phyloP scores from a whole-genome alignment of 768 basidiomycete species.

The Macrolepiota fuliginosa region DNA sequence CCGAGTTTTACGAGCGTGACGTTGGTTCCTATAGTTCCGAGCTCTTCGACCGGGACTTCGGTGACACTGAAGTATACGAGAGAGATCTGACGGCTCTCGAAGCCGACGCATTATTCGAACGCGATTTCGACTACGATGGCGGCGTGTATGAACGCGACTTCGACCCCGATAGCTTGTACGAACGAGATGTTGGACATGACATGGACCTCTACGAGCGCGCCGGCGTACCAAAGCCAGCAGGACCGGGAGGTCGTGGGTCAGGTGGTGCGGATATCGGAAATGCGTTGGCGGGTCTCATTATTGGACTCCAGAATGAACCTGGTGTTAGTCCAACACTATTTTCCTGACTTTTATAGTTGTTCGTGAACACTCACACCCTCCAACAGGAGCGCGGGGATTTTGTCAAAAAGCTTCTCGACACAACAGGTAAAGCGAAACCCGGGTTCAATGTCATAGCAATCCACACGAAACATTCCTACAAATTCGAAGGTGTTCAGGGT shows the following conservation, averaged over 20 bases:
- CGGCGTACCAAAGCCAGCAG: not conserved
- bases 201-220: not conserved
- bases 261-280: not conserved
- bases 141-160: not conserved
- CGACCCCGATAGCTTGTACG: not conserved
- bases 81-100: not conserved
- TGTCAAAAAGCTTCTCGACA: not conserved
- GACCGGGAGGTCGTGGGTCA: not conserved
- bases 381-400: not conserved
- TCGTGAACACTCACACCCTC: not conserved
- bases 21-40: not conserved
- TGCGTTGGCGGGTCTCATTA: not conserved
- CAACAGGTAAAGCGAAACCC: not conserved
- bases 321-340: not conserved
- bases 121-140: not conserved
- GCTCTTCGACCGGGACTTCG: not conserved
- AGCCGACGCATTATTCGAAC: not conserved
- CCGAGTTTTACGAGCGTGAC: not conserved
- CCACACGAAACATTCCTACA: constrained; percentile 10
- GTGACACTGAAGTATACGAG: not conserved
- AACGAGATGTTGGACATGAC: too few species aligned
- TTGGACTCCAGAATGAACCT: not conserved
- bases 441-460: constrained; percentile 1
- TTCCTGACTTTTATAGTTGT: not conserved
- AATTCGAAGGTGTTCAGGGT: constrained; percentile 13